Conservation (phyloP, 148 eudicot genomes). For the Rhododendron ovatum region DNA sequence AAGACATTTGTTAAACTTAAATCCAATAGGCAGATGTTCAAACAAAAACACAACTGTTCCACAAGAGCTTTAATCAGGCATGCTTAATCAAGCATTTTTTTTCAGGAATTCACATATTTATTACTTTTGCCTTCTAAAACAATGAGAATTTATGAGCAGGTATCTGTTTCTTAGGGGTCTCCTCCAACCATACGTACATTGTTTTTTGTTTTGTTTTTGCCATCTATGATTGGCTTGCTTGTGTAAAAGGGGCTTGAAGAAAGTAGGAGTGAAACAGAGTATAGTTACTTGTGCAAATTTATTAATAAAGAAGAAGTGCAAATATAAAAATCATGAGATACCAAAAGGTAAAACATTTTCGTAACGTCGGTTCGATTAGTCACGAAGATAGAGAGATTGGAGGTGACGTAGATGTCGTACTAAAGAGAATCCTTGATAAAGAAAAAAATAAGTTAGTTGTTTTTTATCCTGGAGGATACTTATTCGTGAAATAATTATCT, state of each 20-base stretch:
- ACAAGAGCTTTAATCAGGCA: background rate
- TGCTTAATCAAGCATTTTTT: background rate
- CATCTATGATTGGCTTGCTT: background rate
- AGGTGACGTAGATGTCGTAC: background rate
- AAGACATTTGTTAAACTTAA: background rate
- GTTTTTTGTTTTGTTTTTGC: background rate
- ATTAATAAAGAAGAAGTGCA: background rate
- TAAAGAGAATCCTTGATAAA: background rate
- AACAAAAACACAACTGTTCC: slow-evolving; percentile 1
- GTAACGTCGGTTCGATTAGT: background rate
- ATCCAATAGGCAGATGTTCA: background rate
- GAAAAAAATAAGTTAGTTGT: background rate
- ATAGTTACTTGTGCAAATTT: background rate
- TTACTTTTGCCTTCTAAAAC: background rate
- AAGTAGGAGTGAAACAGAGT: background rate
- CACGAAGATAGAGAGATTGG: background rate
- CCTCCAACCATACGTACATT: background rate
- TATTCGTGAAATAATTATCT: background rate
- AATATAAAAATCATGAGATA: background rate
- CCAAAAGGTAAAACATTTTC: background rate
- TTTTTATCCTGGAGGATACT: background rate
- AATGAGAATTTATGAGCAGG: background rate
- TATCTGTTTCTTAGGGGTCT: background rate
- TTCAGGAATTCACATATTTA: background rate
- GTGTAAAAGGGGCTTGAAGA: background rate